A percentile compares a stretch with the other conserved stretches of the same genome.
phyloP scores from a whole-genome alignment of 495 filamentous ascomycete species.

The Daldinia caldariorum region DNA sequence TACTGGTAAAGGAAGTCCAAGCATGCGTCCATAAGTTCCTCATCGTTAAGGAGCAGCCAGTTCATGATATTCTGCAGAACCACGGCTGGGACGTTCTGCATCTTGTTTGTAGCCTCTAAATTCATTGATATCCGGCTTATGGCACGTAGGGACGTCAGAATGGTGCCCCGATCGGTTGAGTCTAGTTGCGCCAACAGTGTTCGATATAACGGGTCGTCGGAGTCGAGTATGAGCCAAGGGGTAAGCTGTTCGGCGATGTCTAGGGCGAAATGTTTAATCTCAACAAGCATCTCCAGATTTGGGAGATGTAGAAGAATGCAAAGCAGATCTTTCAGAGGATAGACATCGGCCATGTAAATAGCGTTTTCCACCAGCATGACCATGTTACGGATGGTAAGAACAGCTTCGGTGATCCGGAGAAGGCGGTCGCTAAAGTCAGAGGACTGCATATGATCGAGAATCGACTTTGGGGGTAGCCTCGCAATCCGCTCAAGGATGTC shows the following conservation, averaged over 20 bases:
- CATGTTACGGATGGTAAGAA: constrained; percentile 92
- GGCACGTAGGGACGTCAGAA: constrained; percentile 83
- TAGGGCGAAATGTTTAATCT: constrained; percentile 89
- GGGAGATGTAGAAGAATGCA: constrained; percentile 84
- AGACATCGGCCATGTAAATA: constrained; percentile 75
- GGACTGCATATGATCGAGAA: constrained; percentile 78
- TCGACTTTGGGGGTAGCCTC: constrained; percentile 59
- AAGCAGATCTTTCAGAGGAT: constrained; percentile 79
- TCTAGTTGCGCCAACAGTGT: constrained; percentile 75
- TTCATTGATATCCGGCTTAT: constrained; percentile 89
- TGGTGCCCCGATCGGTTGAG: constrained; percentile 82
- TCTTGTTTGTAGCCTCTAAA: constrained; percentile 76
- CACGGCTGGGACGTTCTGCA: constrained; percentile 73
- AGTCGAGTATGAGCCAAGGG: constrained; percentile 75
- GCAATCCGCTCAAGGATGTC: constrained; percentile 76
- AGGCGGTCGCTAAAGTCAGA: constrained; percentile 75
- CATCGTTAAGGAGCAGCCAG: constrained; percentile 88
- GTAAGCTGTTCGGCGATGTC: constrained; percentile 94
- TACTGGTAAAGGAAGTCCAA: constrained; percentile 97
- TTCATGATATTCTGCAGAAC: constrained; percentile 76
- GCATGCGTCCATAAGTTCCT: constrained; percentile 84
- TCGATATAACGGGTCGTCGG: constrained; percentile 80
- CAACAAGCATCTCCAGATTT: constrained; percentile 74
- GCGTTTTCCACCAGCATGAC: constrained; percentile 90
- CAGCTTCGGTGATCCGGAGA: constrained; percentile 83